phyloP scores from a whole-genome alignment of 192 early-diverging fungal genomes.

The Fimicolochytrium jonesii region DNA sequence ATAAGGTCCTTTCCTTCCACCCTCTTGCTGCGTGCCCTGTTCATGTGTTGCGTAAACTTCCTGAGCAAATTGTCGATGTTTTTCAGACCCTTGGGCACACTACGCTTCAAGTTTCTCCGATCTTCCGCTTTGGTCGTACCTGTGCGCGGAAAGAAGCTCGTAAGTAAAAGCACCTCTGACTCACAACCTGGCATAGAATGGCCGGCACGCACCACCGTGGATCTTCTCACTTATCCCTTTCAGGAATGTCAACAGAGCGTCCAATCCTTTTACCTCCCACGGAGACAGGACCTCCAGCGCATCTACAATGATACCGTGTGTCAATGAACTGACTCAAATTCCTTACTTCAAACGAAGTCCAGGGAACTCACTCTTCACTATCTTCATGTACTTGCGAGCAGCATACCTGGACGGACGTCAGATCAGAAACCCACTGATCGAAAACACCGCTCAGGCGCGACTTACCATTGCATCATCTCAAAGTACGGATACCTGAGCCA shows the following conservation, averaged over 20 bases:
- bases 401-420: constrained; percentile 37
- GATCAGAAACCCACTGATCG: not conserved
- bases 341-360: no score
- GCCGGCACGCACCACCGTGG: no score
- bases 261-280: constrained; percentile 56
- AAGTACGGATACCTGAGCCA: constrained; percentile 69
- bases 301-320: no score
- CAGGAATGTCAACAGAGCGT: constrained; percentile 47
- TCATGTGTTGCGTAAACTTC: constrained; percentile 17
- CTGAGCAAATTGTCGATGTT: constrained; percentile 36
- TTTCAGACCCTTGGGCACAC: constrained; percentile 35
- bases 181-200: no score
- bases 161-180: no score
- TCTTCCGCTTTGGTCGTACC: constrained; percentile 23
- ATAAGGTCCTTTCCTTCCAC: no score
- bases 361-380: constrained; percentile 45
- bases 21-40: not conserved
- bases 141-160: constrained; percentile 1
- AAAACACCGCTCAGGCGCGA: not conserved
- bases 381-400: constrained; percentile 52
- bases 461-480: constrained; percentile 73
- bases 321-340: no score
- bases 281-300: constrained; percentile 26
- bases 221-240: no score
- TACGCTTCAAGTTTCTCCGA: constrained; percentile 10